A percentile compares a stretch with the other conserved stretches of the same genome.
phyloP scores from a whole-genome alignment of 768 basidiomycete genomes.

The Phlebiopsis flavidoalba region DNA sequence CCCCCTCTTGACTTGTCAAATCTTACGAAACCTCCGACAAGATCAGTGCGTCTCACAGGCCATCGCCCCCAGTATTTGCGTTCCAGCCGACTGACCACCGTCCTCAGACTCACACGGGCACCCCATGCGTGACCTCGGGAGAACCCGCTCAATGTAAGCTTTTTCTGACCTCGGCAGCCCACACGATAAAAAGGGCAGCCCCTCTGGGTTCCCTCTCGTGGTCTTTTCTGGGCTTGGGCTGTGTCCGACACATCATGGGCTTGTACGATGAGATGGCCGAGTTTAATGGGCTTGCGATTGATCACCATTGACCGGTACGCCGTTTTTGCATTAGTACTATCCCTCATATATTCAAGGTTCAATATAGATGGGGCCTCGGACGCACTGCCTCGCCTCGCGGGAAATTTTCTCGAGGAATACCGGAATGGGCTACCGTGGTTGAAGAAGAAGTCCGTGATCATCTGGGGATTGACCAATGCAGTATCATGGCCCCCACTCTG shows the following conservation, averaged over 20 bases:
- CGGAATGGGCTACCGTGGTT: constrained; percentile 88
- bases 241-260: constrained; percentile 92
- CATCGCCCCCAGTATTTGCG: constrained; percentile 81
- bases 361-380: constrained; percentile 85
- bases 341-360: background rate
- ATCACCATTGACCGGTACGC: constrained; percentile 90
- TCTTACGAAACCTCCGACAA: constrained; percentile 41
- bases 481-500: constrained; percentile 93
- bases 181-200: too few species aligned
- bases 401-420: constrained; percentile 70
- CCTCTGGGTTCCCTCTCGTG: constrained; percentile 82
- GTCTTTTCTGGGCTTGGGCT: constrained; percentile 92
- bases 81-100: constrained; percentile 78
- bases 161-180: constrained; percentile 89
- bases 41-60: constrained; percentile 56
- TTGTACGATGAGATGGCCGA: constrained; percentile 96
- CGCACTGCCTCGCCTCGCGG: constrained; percentile 66
- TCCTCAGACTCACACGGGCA: constrained; percentile 72
- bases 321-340: background rate
- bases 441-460: constrained; percentile 87
- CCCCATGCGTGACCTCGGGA: constrained; percentile 77
- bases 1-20: constrained; percentile 22
- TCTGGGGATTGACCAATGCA: constrained; percentile 71
- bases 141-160: constrained; percentile 75
- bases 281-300: constrained; percentile 75